Percentiles rank a stretch among this genome's conserved stretches.
These are phyloP conservation scores for Dacryopinax spathularia DNA, from an alignment of 768 basidiomycete species.

Conservation along the genomic window DNA sequence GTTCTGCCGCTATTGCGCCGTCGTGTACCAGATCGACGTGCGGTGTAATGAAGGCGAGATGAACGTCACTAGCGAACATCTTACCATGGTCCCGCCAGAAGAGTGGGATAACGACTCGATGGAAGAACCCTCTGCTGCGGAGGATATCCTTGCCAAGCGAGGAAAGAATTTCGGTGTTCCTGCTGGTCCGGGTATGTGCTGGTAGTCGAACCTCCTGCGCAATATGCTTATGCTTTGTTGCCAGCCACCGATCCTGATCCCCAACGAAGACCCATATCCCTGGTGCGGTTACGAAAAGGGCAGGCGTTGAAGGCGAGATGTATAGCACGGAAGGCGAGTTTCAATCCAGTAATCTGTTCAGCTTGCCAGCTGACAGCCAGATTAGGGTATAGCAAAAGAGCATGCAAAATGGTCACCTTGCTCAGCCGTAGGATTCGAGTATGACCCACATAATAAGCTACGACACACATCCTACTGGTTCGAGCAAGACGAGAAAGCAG, in stretches of 20 bases:
- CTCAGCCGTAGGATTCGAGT: constrained; percentile 89
- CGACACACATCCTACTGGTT: constrained; percentile 94
- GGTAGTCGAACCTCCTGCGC: not conserved
- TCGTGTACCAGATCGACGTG: constrained; percentile 66
- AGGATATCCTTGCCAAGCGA: constrained; percentile 56
- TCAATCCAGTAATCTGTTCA: not conserved
- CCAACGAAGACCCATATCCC: constrained; percentile 32
- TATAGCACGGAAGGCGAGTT: constrained; percentile 78
- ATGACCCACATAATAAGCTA: constrained; percentile 94
- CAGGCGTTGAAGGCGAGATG: constrained; percentile 79
- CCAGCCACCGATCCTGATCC: constrained; percentile 61
- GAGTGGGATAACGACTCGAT: constrained; percentile 37
- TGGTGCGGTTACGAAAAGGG: constrained; percentile 56
- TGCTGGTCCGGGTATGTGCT: constrained; percentile 62
- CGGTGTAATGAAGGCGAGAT: constrained; percentile 53
- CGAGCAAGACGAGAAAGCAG: constrained; percentile 61
- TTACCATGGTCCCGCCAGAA: constrained; percentile 22
- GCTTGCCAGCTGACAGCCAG: not conserved
- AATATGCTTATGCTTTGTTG: constrained; percentile 6
- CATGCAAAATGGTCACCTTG: constrained; percentile 99
- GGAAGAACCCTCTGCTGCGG: constrained; percentile 31
- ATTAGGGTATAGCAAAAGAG: constrained; percentile 89
- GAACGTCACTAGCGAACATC: constrained; percentile 73
- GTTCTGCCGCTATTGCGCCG: constrained; percentile 74
- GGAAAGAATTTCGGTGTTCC: constrained; percentile 64